These are phyloP conservation scores for Boeremia lycopersici DNA, from an alignment of 2,329 filamentous ascomycete species.

Conservation along the genomic window DNA sequence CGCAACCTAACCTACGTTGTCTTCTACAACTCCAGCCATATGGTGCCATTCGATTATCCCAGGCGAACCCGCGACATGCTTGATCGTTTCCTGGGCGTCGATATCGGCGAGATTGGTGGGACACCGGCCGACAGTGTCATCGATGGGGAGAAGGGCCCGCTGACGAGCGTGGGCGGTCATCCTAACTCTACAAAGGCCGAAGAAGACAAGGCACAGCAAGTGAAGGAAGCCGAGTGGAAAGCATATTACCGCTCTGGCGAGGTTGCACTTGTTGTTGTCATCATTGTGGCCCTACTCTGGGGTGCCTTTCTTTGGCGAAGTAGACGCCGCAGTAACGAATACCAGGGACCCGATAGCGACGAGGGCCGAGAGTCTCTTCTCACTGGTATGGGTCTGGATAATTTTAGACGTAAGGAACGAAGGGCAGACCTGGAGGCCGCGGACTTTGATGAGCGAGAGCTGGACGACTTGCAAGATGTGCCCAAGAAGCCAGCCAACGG, in stretches of 20 bases:
- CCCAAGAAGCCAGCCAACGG: constrained; percentile 33
- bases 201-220: constrained; percentile 70
- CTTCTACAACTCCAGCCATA: constrained; percentile 95
- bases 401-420: constrained; percentile 52
- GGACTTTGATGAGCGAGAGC: constrained; percentile 66
- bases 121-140: constrained; percentile 77
- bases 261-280: constrained; percentile 80
- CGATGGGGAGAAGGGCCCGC: constrained; percentile 81
- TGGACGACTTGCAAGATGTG: constrained; percentile 58
- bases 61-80: constrained; percentile 92
- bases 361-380: constrained; percentile 53
- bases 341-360: constrained; percentile 51
- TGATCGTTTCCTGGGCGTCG: constrained; percentile 92
- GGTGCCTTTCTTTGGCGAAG: constrained; percentile 71
- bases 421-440: constrained; percentile 63
- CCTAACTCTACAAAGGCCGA: constrained; percentile 71
- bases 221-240: constrained; percentile 86
- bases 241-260: constrained; percentile 89
- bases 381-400: constrained; percentile 54
- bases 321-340: constrained; percentile 48
- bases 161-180: constrained; percentile 77
- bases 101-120: constrained; percentile 87
- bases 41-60: constrained; percentile 95
- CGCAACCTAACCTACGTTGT: constrained; percentile 94
- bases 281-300: constrained; percentile 74